These are phyloP conservation scores for Lecanicillium sp. DNA, from an alignment of 2,329 filamentous ascomycete species.

Conservation along the genomic window DNA sequence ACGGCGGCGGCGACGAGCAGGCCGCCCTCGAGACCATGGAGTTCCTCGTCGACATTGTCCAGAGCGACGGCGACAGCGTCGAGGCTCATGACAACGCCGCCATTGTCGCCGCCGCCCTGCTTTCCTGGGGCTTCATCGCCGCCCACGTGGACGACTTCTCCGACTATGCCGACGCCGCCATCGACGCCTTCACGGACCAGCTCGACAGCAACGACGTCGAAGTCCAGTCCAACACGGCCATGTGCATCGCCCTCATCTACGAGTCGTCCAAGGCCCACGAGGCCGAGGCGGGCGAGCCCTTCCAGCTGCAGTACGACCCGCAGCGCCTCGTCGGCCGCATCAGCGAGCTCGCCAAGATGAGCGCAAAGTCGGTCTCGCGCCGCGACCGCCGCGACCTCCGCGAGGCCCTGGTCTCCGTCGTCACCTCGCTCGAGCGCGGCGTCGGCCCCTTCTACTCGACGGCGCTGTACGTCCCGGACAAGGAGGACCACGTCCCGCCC, in stretches of 20 bases:
- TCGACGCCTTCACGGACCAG: conserved; percentile 80
- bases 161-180: conserved; percentile 61
- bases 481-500: conserved; percentile 38
- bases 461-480: conserved; percentile 33
- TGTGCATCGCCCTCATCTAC: conserved; percentile 76
- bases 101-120: conserved; percentile 68
- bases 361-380: conserved; percentile 44
- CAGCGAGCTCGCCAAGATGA: conserved; percentile 40
- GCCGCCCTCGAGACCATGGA: conserved; percentile 67
- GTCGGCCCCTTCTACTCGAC: conserved; percentile 51
- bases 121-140: conserved; percentile 74
- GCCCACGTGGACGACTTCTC: conserved; percentile 72
- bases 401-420: conserved; percentile 43
- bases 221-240: conserved; percentile 71
- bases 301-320: conserved; percentile 46
- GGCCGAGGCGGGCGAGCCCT: conserved; percentile 42
- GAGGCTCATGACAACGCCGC: conserved; percentile 63
- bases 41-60: conserved; percentile 69
- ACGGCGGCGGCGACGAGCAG: conserved; percentile 65
- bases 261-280: conserved; percentile 57
- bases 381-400: conserved; percentile 43
- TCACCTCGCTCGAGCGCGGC: conserved; percentile 48
- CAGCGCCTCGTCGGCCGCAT: conserved; percentile 43
- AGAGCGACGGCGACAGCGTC: conserved; percentile 69
- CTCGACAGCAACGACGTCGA: conserved; percentile 66